Conservation (phyloP, 352 stramenopile species). For the Phytopythium oedochilum region DNA sequence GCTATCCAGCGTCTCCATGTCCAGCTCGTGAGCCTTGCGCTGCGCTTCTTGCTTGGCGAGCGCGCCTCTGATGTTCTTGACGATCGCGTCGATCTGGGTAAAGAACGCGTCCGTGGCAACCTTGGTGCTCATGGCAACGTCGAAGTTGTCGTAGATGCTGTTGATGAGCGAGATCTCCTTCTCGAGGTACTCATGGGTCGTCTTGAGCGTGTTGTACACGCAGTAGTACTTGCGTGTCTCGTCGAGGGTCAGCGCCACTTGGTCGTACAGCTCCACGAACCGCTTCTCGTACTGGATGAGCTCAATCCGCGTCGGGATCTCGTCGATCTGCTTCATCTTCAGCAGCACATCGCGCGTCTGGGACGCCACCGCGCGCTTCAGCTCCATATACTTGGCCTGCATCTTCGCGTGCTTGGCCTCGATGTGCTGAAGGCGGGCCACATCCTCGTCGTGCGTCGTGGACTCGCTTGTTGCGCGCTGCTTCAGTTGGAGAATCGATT, state of each 20-base stretch:
- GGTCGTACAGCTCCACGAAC: conserved; percentile 86
- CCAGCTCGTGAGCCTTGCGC: conserved; percentile 32
- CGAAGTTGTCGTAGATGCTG: conserved; percentile 83
- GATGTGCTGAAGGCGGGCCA: conserved; percentile 38
- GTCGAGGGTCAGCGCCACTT: conserved; percentile 84
- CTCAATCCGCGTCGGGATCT: conserved; percentile 80
- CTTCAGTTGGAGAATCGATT: conserved; percentile 36
- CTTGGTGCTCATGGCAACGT: conserved; percentile 67
- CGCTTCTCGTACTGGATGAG: conserved; percentile 90
- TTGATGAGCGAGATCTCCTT: conserved; percentile 87
- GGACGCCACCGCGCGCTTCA: conserved; percentile 53
- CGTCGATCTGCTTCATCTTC: conserved; percentile 73
- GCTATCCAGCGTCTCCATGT: conserved; percentile 61
- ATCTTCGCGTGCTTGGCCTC: conserved; percentile 71
- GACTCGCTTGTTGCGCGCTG: conserved; percentile 24
- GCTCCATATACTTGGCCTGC: conserved; percentile 54
- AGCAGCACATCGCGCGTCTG: conserved; percentile 54
- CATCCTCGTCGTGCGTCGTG: conserved; percentile 39
- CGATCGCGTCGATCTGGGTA: conserved; percentile 64
- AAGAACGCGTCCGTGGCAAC: conserved; percentile 69
- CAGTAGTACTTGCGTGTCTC: conserved; percentile 88
- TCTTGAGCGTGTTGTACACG: conserved; percentile 87
- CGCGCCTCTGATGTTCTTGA: conserved; percentile 46
- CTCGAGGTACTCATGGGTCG: conserved; percentile 71
- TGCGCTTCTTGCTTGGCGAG: conserved; percentile 49